Evolutionary conservation across 2,329 filamentous ascomycete genomes (phyloP).

Genomic region (Clarireedia paspali): DNA sequence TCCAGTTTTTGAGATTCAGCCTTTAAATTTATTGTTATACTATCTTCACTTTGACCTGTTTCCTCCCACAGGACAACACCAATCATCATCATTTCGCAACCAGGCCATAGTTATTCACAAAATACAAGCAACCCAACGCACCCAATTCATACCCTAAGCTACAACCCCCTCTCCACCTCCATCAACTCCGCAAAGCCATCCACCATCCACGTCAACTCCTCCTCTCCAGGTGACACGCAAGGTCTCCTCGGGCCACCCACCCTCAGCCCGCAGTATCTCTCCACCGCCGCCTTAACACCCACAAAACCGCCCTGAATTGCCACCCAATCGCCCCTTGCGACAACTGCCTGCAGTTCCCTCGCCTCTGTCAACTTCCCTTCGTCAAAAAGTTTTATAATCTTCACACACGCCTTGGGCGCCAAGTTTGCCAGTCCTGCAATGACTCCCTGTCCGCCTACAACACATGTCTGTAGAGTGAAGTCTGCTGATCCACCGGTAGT

Average conservation of each 20-base stretch:
- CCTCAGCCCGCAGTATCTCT: constrained; percentile 54
- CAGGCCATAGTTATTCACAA: too few relatives aligned
- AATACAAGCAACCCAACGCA: too few relatives aligned
- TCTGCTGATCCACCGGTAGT: constrained; percentile 1
- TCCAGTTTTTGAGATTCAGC: too few relatives aligned
- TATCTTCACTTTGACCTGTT: too few relatives aligned
- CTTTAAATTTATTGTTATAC: too few relatives aligned
- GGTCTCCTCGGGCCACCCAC: constrained; percentile 47
- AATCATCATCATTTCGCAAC: too few relatives aligned
- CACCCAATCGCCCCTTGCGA: constrained; percentile 58
- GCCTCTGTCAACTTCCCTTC: constrained; percentile 50
- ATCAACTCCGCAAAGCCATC: too few relatives aligned
- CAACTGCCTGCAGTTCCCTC: constrained; percentile 48
- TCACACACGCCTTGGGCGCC: constrained; percentile 41
- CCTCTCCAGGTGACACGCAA: constrained; percentile 16
- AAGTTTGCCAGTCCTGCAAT: constrained; percentile 6
- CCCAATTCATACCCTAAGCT: too few relatives aligned
- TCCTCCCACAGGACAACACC: too few relatives aligned
- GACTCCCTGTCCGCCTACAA: constrained; percentile 3
- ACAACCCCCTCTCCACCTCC: too few relatives aligned
- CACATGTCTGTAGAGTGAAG: constrained; percentile 1
- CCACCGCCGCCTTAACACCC: constrained; percentile 55
- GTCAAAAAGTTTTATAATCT: constrained; percentile 49
- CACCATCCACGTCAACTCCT: neutral
- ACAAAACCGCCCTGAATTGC: constrained; percentile 59